Evolutionary conservation across 345 rosid genomes (phyloP), one percentile per base, ranked within the genome.

Genomic region (Erucastrum elatum): DNA sequence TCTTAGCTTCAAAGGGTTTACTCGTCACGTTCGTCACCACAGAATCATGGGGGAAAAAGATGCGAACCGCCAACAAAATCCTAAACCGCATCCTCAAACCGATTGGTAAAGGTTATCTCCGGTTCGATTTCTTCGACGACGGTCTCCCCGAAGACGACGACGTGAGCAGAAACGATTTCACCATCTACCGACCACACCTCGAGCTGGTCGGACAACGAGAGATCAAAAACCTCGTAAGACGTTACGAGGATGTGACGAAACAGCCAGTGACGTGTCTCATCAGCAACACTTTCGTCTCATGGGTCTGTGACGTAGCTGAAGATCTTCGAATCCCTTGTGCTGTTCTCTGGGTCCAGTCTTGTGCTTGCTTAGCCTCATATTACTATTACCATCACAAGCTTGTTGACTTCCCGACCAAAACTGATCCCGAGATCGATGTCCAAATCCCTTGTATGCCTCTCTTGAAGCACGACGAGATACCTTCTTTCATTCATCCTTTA

Each of bases 321-420:
- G 75, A 77, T 61, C 85, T 92, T 1, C 88, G 88, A 55, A 74
- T 94, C 69, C 96, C 98, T 16, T 90, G 90, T 17, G 97, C 97
- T 1, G 76, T 92, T 83, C 93, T 94, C 1, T 94, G 97, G 98
- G 93, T 94, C 10, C 97, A 94, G 41, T 92, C 98, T 5, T 90
- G 92, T 6, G 96, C 94, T 0, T 87, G 90, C 75, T 92, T 94
- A 34, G 80, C 91, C 0, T 74, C 90, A 11, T 94, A 94, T 72
- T 94, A 90, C 62, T 86, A 90, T 82, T 92, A 80, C 80, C 75
- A 71, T 72, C 88, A 88, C 46, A 76, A 79, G 4, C 79, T 85
- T 21, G 86, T 80, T 15, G 74, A 82, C 0, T 94, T 94, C 74
- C 98, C 98, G 2, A 83, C 37, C 0, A 80, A 89, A 74, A 62